A percentile compares a stretch with the other conserved stretches of the same genome.
These are phyloP conservation scores for Clavariopsis aquatica DNA, from an alignment of 495 filamentous ascomycete genomes.

Conservation along the genomic window DNA sequence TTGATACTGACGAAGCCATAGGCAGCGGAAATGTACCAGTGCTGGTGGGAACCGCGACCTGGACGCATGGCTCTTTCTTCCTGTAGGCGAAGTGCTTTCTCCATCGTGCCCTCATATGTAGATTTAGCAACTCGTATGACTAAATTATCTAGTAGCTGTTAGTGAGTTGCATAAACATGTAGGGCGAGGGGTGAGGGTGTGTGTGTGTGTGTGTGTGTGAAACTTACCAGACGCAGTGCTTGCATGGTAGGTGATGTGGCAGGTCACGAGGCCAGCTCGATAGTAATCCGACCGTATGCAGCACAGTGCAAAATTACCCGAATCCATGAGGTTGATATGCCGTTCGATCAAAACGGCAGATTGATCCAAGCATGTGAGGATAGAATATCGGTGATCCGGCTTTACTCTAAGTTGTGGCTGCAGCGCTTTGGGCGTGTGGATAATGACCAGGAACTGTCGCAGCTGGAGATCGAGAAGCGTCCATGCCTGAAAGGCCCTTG, in stretches of 20 bases:
- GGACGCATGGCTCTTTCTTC: constrained; percentile 30
- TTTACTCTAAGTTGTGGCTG: background rate
- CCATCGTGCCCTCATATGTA: constrained; percentile 18
- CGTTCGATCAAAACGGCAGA: constrained; percentile 9
- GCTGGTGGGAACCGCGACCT: constrained; percentile 25
- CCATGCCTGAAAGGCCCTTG: constrained; percentile 19
- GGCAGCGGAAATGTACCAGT: constrained; percentile 23
- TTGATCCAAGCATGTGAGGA: constrained; percentile 12
- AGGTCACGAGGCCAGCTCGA: constrained; percentile 19
- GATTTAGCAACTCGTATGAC: constrained; percentile 1
- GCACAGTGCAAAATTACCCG: constrained; percentile 19
- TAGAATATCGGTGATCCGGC: constrained; percentile 11
- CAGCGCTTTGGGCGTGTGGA: constrained; percentile 10
- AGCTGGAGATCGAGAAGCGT: constrained; percentile 29
- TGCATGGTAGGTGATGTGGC: constrained; percentile 23
- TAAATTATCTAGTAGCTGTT: constrained; percentile 2
- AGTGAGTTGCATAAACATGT: too few species aligned
- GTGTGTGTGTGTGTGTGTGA: too few species aligned
- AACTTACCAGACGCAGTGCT: background rate
- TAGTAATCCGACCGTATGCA: constrained; percentile 24
- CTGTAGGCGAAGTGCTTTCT: constrained; percentile 17
- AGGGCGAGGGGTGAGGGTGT: too few species aligned
- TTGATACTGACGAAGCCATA: constrained; percentile 16
- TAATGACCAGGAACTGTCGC: constrained; percentile 23
- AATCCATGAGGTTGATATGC: constrained; percentile 15